Evolutionary conservation across 192 early-diverging fungal species (phyloP).

Genomic region (Pecoramyces ruminantium): DNA sequence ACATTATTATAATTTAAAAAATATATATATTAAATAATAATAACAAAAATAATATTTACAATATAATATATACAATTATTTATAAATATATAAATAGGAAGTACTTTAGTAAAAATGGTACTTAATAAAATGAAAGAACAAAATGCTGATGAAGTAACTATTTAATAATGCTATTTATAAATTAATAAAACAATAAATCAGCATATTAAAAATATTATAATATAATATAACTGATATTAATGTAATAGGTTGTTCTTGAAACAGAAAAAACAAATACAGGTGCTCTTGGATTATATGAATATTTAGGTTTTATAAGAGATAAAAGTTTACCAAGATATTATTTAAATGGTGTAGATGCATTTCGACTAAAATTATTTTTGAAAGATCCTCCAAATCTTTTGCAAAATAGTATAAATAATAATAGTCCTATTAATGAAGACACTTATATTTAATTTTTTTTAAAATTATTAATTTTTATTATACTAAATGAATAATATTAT

Average conservation of each 20-base stretch:
- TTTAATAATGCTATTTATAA: no score
- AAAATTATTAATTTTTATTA: no score
- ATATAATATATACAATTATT: slow-evolving; percentile 2
- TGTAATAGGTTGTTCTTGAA: slow-evolving; percentile 74
- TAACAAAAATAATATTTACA: neutral
- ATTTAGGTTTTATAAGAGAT: slow-evolving; percentile 81
- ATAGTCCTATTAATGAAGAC: neutral
- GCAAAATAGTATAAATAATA: neutral
- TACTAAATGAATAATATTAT: no score
- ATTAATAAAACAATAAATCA: neutral
- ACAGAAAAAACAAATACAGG: slow-evolving; percentile 74
- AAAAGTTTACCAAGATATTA: slow-evolving; percentile 86
- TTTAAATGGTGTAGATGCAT: slow-evolving; percentile 85
- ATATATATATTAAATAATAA: no score
- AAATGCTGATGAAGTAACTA: slow-evolving; percentile 63
- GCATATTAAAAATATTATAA: neutral
- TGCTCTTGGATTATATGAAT: slow-evolving; percentile 73
- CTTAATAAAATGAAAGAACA: slow-evolving; percentile 54
- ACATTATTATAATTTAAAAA: no score
- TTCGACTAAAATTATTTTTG: slow-evolving; percentile 12
- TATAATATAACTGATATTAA: no score
- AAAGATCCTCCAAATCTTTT: neutral
- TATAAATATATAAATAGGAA: slow-evolving; percentile 12
- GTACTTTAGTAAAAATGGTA: slow-evolving; percentile 50
- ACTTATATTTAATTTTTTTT: no score